Percentiles rank a stretch among this genome's conserved stretches.
Conservation (phyloP, 2,329 filamentous ascomycete species). For the Raffaelea albimanens region DNA sequence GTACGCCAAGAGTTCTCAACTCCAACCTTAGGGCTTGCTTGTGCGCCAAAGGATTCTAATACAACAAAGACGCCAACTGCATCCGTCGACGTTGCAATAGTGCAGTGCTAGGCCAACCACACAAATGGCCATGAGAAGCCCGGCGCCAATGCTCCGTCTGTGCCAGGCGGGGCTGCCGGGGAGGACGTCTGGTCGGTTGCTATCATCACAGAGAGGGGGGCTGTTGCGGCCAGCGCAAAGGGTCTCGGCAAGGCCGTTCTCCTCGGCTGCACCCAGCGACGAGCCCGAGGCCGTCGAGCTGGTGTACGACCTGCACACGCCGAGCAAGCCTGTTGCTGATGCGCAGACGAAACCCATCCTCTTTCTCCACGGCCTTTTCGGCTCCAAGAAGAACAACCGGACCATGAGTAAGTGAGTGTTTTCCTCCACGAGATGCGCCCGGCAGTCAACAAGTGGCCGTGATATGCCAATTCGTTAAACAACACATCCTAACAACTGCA, state of each 20-base stretch:
- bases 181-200: neutral
- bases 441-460: no score
- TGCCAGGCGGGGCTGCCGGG: neutral
- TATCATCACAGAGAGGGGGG: neutral
- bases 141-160: neutral
- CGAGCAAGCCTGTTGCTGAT: constrained; percentile 34
- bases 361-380: constrained; percentile 88
- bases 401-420: constrained; percentile 82
- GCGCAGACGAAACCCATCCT: constrained; percentile 55
- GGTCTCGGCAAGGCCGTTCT: neutral
- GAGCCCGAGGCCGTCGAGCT: constrained; percentile 26
- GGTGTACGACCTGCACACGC: constrained; percentile 58
- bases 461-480: no score
- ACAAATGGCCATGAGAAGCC: neutral
- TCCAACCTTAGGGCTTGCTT: no score
- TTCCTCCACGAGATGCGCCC: no score
- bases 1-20: no score
- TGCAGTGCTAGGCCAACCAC: neutral
- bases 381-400: constrained; percentile 90
- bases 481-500: no score
- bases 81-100: no score
- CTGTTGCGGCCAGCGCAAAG: no score
- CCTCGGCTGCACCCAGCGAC: neutral
- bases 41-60: neutral
- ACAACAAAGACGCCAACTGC: no score